These are phyloP conservation scores for Forsythia suspensa DNA, from an alignment of 257 asterid genomes.

Conservation along the genomic window DNA sequence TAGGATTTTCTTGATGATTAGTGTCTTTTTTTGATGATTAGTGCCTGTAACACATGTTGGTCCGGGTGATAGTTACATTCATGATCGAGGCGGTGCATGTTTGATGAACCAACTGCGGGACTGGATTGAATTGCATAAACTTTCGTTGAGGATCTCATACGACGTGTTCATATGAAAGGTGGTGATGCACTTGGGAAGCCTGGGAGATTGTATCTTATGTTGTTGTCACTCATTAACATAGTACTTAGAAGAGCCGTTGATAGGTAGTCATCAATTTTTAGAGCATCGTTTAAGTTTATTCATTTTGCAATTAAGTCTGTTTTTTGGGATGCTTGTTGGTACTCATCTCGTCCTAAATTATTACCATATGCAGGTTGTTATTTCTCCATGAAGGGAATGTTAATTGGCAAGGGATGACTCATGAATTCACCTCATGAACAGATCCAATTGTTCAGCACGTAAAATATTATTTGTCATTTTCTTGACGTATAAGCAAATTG, in stretches of 20 bases:
- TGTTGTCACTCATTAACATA: slow-evolving; percentile 96
- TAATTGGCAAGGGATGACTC: slow-evolving; percentile 97
- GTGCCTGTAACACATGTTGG: background rate
- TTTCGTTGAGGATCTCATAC: slow-evolving; percentile 71
- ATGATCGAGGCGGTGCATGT: slow-evolving; percentile 73
- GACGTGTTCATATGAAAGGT: slow-evolving; percentile 83
- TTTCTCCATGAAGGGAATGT: slow-evolving; percentile 89
- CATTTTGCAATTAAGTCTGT: slow-evolving; percentile 9
- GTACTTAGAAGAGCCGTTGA: slow-evolving; percentile 95
- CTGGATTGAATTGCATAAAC: slow-evolving; percentile 98
- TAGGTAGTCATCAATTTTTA: slow-evolving; percentile 52
- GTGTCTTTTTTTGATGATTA: too few species aligned
- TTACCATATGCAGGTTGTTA: slow-evolving; percentile 52
- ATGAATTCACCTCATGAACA: slow-evolving; percentile 77
- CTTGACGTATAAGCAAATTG: background rate
- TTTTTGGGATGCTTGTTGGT: slow-evolving; percentile 11
- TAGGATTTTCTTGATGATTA: too few species aligned
- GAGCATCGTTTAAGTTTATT: background rate
- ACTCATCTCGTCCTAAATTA: slow-evolving; percentile 17
- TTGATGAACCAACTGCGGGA: slow-evolving; percentile 99
- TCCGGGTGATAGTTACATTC: background rate
- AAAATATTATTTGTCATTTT: slow-evolving; percentile 13
- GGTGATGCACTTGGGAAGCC: slow-evolving; percentile 85
- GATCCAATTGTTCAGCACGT: slow-evolving; percentile 93
- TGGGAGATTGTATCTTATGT: slow-evolving; percentile 88